Conservation (phyloP, 2,329 filamentous ascomycete species). For the Tolypocladium sp. region DNA sequence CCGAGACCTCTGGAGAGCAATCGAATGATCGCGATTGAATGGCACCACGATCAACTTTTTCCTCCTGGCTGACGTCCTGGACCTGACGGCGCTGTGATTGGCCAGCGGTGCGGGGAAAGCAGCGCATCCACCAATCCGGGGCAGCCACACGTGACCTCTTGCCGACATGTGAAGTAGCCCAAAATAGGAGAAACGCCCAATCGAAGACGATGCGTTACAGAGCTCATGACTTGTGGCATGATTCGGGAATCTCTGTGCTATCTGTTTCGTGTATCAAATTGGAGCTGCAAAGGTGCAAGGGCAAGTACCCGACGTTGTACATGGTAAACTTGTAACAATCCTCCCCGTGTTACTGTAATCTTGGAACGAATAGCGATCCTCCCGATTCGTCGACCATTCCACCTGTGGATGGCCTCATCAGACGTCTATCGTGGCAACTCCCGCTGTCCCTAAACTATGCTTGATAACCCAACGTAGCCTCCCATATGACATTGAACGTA, state of each 20-base stretch:
- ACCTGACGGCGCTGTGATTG: conserved; percentile 16
- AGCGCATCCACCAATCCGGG: conserved; percentile 4
- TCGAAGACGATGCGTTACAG: background rate
- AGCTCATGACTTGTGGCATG: background rate
- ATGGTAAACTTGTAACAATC: background rate
- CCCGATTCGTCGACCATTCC: background rate
- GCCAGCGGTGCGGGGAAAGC: conserved; percentile 18
- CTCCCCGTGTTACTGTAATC: too few species aligned
- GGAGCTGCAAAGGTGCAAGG: background rate
- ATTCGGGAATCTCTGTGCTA: background rate
- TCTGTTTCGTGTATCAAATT: background rate
- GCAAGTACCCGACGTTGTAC: background rate
- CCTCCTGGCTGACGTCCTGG: background rate
- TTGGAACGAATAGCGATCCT: too few species aligned
- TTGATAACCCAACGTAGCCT: background rate
- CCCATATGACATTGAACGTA: background rate
- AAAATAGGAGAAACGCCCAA: background rate
- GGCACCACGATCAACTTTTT: conserved; percentile 11
- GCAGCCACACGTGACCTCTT: conserved; percentile 4
- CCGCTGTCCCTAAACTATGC: background rate
- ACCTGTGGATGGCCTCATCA: background rate
- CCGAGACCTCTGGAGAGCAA: conserved; percentile 7
- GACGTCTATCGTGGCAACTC: background rate
- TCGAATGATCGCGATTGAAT: conserved; percentile 10
- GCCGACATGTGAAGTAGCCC: background rate